Percentiles rank a stretch among this genome's conserved stretches.
Evolutionary conservation across 805 yeast genomes (phyloP).

Genomic region (Wickerhamiella cacticola): DNA sequence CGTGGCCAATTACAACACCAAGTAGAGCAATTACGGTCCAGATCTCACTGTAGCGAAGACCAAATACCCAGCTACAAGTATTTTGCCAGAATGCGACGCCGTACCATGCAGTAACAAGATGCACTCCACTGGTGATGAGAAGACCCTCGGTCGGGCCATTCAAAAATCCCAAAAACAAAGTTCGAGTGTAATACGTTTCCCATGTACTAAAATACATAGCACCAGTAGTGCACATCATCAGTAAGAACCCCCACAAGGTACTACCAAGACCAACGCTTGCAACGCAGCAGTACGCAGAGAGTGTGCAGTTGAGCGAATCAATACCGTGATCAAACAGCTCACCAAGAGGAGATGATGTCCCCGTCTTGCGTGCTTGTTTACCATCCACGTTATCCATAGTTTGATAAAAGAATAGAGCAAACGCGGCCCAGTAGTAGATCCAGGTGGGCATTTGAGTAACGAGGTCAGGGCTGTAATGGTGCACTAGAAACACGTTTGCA

Average conservation of each 20-base stretch:
- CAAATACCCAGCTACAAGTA: conserved; percentile 14
- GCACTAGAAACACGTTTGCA: conserved; percentile 49
- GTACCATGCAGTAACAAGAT: conserved; percentile 48
- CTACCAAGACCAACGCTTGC: conserved; percentile 70
- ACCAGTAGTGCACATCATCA: conserved; percentile 37
- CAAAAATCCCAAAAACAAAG: conserved; percentile 62
- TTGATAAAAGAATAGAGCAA: conserved; percentile 80
- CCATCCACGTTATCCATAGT: conserved; percentile 98
- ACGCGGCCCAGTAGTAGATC: conserved; percentile 67
- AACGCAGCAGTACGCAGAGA: conserved; percentile 61
- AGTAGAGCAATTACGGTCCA: conserved; percentile 25
- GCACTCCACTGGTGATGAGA: conserved; percentile 46
- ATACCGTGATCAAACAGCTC: conserved; percentile 90
- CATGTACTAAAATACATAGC: conserved; percentile 61
- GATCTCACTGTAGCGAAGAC: conserved; percentile 27
- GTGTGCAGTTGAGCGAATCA: conserved; percentile 62
- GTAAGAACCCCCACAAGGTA: conserved; percentile 35
- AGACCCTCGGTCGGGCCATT: conserved; percentile 98
- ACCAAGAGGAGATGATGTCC: conserved; percentile 89
- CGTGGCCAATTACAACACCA: conserved; percentile 44
- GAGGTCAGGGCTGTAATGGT: conserved; percentile 63
- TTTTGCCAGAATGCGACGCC: conserved; percentile 33
- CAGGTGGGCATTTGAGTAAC: conserved; percentile 51
- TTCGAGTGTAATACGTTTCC: conserved; percentile 91
- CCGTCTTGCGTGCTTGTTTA: conserved; percentile 87